Evolutionary conservation across 148 eudicot genomes (phyloP).

Genomic region (Pouteria glomerata): DNA sequence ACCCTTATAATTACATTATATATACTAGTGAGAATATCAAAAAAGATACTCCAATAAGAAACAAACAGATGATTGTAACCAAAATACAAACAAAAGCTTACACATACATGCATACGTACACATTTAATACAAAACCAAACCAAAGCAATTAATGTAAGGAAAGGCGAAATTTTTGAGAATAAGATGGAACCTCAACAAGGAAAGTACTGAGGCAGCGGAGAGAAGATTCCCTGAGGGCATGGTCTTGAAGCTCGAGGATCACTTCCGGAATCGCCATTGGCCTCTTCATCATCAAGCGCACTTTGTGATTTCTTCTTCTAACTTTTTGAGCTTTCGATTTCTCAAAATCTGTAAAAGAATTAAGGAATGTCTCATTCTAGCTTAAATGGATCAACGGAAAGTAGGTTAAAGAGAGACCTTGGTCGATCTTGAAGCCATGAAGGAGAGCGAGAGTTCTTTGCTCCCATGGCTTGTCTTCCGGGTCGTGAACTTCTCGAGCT

Average conservation of each 20-base stretch:
- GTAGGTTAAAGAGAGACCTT: conserved; percentile 10
- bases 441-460: conserved; percentile 11
- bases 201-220: conserved; percentile 8
- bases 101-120: too few relatives aligned
- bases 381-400: not conserved
- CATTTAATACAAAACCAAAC: too few relatives aligned
- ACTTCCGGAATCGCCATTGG: conserved; percentile 12
- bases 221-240: conserved; percentile 5
- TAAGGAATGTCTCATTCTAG: not conserved
- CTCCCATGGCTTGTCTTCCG: conserved; percentile 6
- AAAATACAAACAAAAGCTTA: too few relatives aligned
- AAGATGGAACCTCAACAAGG: not conserved
- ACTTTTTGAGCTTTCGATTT: not conserved
- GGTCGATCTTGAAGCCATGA: conserved; percentile 3
- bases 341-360: not conserved
- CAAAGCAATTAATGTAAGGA: too few relatives aligned
- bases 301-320: conserved; percentile 5
- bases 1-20: not conserved
- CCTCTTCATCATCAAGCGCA: conserved; percentile 8
- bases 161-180: too few relatives aligned
- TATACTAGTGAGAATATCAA: not conserved
- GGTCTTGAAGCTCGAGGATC: conserved; percentile 8
- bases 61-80: too few relatives aligned
- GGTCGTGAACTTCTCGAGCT: not conserved
- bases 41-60: not conserved